A percentile compares a stretch with the other conserved stretches of the same genome.
Evolutionary conservation across 2,329 filamentous ascomycete species (phyloP).

Genomic region (Ophiognomonia clavigignenti-juglandacearum): DNA sequence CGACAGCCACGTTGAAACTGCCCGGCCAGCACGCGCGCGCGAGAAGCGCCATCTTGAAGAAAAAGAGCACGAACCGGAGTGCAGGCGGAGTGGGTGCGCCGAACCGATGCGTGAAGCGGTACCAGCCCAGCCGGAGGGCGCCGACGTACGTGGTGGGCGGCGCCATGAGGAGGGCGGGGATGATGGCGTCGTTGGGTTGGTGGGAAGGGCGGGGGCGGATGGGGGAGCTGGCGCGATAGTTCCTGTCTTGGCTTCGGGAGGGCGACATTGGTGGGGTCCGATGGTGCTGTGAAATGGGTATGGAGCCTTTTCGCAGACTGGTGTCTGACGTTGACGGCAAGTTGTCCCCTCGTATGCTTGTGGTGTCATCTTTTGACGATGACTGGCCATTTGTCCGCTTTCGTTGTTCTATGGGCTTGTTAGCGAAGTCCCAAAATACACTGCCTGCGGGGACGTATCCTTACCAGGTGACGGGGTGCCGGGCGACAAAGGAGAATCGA

Average conservation of each 20-base stretch:
- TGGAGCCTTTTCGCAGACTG: conserved; percentile 27
- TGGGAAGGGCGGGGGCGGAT: conserved; percentile 10
- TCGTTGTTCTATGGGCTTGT: conserved; percentile 23
- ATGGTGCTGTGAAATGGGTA: conserved; percentile 26
- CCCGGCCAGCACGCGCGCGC: conserved; percentile 68
- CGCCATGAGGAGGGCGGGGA: conserved; percentile 44
- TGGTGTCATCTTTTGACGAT: conserved; percentile 26
- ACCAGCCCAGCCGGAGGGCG: conserved; percentile 23
- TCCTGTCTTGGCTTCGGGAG: conserved; percentile 35
- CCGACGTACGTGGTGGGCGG: conserved; percentile 36
- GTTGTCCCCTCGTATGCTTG: conserved; percentile 19
- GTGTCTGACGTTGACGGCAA: conserved; percentile 24
- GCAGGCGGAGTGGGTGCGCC: conserved; percentile 17
- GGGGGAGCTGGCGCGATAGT: conserved; percentile 13
- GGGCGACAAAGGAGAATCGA: conserved; percentile 48
- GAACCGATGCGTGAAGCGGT: neutral
- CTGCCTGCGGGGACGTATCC: conserved; percentile 15
- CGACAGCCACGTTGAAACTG: conserved; percentile 57
- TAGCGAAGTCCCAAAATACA: conserved; percentile 12
- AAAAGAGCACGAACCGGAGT: conserved; percentile 58
- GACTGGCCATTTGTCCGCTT: conserved; percentile 29
- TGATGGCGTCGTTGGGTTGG: conserved; percentile 13
- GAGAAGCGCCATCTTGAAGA: conserved; percentile 63
- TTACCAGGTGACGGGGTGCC: conserved; percentile 44
- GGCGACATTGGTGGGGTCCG: conserved; percentile 32